These are phyloP conservation scores for Corylus heterophylla DNA, from an alignment of 306 rosid genomes.

Conservation along the genomic window DNA sequence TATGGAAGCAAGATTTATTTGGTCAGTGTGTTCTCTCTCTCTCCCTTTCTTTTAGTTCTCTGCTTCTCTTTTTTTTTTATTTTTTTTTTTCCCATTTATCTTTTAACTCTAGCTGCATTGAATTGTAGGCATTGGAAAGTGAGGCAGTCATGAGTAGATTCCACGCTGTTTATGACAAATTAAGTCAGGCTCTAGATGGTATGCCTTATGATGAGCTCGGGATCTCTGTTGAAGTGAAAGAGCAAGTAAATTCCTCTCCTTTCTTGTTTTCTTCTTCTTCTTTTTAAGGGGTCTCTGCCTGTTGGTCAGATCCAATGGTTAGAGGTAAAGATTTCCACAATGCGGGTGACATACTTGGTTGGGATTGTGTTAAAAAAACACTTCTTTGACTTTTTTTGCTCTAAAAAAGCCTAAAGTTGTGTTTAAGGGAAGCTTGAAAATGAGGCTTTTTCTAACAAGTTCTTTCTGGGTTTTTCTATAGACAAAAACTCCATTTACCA, in stretches of 20 bases:
- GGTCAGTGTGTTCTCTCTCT: slow-evolving; percentile 33
- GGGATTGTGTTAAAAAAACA: too few species aligned
- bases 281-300: background rate
- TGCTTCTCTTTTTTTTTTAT: too few species aligned
- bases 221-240: slow-evolving; percentile 70
- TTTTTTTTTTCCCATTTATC: background rate
- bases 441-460: too few species aligned
- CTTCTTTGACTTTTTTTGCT: too few species aligned
- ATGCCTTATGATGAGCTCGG: slow-evolving; percentile 69
- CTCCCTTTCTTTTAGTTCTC: background rate
- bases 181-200: slow-evolving; percentile 51
- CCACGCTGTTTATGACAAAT: slow-evolving; percentile 57
- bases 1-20: slow-evolving; percentile 75
- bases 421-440: too few species aligned
- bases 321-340: background rate
- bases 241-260: slow-evolving; percentile 48
- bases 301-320: background rate
- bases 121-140: slow-evolving; percentile 60
- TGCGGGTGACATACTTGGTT: background rate
- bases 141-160: slow-evolving; percentile 74
- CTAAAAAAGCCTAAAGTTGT: too few species aligned
- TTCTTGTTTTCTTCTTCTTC: background rate
- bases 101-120: background rate
- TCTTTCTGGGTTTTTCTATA: too few species aligned
- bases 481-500: too few species aligned